Percentiles rank a stretch among this genome's conserved stretches.
Evolutionary conservation across 768 basidiomycete genomes (phyloP).

Genomic region (Lactarius sanguifluus): DNA sequence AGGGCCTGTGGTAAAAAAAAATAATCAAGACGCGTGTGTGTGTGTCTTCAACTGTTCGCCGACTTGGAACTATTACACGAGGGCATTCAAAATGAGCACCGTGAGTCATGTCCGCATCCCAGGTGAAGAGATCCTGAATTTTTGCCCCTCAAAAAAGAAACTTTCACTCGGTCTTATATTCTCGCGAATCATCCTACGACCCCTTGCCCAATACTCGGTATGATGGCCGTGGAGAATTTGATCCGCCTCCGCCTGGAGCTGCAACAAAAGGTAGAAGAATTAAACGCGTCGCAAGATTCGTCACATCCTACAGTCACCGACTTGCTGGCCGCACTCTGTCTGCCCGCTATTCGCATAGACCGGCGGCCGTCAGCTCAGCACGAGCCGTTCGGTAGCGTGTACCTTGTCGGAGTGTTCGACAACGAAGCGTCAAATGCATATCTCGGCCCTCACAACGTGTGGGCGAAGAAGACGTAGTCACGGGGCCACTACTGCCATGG

Average conservation of each 20-base stretch:
- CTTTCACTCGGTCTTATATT: constrained; percentile 70
- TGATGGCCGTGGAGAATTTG: constrained; percentile 27
- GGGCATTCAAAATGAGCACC: constrained; percentile 61
- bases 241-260: constrained; percentile 42
- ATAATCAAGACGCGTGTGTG: neutral
- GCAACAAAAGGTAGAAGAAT: constrained; percentile 1
- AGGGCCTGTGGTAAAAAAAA: constrained; percentile 51
- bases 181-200: constrained; percentile 42
- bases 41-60: constrained; percentile 52
- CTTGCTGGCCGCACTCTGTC: constrained; percentile 41
- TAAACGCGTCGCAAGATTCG: constrained; percentile 17
- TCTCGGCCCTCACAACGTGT: neutral
- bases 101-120: constrained; percentile 37
- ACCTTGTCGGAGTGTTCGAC: constrained; percentile 60
- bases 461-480: neutral
- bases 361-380: constrained; percentile 54
- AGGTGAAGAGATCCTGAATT: neutral
- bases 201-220: constrained; percentile 32
- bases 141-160: constrained; percentile 42
- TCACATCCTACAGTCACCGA: constrained; percentile 30
- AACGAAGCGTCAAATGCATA: constrained; percentile 9
- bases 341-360: constrained; percentile 56
- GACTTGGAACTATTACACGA: constrained; percentile 61
- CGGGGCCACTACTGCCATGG: constrained; percentile 2
- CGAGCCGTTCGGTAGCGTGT: constrained; percentile 55